phyloP scores from a whole-genome alignment of 163 green algal species.

The Coccomyxa subellipsoidea region DNA sequence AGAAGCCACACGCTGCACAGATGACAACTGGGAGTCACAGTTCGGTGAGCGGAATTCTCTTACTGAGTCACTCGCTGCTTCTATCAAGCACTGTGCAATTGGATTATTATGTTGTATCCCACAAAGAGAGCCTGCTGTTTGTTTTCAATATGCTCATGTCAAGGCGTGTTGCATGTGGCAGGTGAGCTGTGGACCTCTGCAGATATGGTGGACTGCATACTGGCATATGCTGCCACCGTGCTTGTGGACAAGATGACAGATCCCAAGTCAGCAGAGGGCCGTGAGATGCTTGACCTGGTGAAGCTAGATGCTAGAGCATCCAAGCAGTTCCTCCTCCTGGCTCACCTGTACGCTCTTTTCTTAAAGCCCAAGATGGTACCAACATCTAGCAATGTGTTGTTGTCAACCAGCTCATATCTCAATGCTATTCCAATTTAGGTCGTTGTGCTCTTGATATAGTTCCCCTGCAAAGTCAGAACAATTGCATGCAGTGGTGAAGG shows the following conservation, averaged over 20 bases:
- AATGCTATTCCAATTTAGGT: no score
- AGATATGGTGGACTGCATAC: conserved; percentile 84
- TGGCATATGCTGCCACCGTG: conserved; percentile 67
- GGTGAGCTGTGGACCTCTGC: conserved; percentile 68
- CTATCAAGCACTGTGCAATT: no score
- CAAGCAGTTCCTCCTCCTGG: conserved; percentile 75
- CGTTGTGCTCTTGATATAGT: no score
- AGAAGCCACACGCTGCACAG: conserved; percentile 47
- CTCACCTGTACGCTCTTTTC: no score
- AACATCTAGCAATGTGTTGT: no score
- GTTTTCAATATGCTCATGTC: neutral
- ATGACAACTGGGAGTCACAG: conserved; percentile 82
- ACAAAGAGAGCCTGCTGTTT: neutral
- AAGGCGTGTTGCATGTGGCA: neutral
- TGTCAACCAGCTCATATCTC: no score
- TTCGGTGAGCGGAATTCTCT: conserved; percentile 36
- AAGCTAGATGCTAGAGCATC: conserved; percentile 46
- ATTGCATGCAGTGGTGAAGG: no score
- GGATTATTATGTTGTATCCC: no score
- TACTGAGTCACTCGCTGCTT: no score
- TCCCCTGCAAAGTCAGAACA: no score
- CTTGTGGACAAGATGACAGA: conserved; percentile 60
- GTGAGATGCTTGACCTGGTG: conserved; percentile 45
- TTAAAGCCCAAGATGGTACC: no score
- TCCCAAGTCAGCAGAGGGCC: conserved; percentile 26